Evolutionary conservation across 345 rosid species (phyloP), one percentile per base, ranked within the genome.

Genomic region (Eucalyptus brandiana): DNA sequence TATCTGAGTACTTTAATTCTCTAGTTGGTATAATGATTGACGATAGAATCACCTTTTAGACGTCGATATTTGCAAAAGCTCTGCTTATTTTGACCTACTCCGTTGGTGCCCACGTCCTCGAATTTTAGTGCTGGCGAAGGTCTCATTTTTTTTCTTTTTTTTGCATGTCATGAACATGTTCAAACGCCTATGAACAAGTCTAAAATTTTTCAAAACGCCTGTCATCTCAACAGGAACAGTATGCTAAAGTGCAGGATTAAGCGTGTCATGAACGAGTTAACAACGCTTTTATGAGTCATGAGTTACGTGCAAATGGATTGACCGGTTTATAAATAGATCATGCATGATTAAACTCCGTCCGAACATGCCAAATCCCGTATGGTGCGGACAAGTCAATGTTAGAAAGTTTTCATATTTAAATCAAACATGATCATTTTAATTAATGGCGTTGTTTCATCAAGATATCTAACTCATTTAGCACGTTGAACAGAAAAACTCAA

Each of bases 251-350:
- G n/a, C 14, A 12, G 6, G 4, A 2, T 58, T 5, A 58, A 58
- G n/a, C 6, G 2, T 24, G 65, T 24, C 14, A 56, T 58, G 0
- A 24, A 58, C 65, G 2, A 58, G 58, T 58, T 23, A 58, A 0
- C 30, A 24, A 58, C 4, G 14, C 30, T 58, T 26, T 0, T 58
- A 58, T 24, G 30, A 58, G 2, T 10, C 10, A 58, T 24, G 24
- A 53, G 26, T 53, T 21, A 53, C 0, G 7, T 58, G 12, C 6
- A 58, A 1, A 58, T 0, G 0, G 0, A 21, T 53, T 58, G 0
- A 58, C 30, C n/a, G 0, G 1, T 58, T 58, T 58, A 58, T 26
- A 58, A 58, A 58, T 58, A 14, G 4, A 10, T 10, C 30, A 3
- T 24, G 30, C 12, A 53, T 53, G 30, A 58, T 58, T 26, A 58